A percentile compares a stretch with the other conserved stretches of the same genome.
These are phyloP conservation scores for Auricularia auricula-judae DNA, from an alignment of 768 basidiomycete species.

Conservation along the genomic window DNA sequence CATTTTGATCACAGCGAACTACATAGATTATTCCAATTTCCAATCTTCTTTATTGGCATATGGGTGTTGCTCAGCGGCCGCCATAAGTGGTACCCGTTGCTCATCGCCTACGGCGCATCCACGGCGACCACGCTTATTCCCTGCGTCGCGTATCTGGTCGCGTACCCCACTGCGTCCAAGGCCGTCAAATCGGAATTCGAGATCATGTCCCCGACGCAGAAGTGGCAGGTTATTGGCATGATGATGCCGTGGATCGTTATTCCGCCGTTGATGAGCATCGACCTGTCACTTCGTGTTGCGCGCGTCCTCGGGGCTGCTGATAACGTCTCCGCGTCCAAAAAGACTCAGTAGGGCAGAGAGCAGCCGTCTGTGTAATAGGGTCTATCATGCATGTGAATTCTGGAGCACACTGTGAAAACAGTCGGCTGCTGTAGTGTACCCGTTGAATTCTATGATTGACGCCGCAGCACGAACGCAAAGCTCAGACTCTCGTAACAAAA, in stretches of 20 bases:
- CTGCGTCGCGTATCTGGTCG: neutral
- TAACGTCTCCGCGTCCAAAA: neutral
- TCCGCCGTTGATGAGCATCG: neutral
- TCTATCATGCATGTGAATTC: too few species aligned
- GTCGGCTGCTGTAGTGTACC: too few species aligned
- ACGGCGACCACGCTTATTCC: neutral
- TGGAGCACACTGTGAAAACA: too few species aligned
- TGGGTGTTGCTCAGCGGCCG: neutral
- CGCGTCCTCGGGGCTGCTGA: neutral
- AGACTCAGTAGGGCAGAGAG: neutral
- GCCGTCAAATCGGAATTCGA: neutral
- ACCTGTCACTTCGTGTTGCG: neutral
- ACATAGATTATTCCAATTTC: neutral
- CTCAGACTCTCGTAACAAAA: too few species aligned
- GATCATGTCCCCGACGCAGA: neutral
- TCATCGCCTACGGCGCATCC: neutral
- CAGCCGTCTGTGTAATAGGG: too few species aligned
- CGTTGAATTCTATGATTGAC: too few species aligned
- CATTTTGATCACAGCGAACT: too few species aligned
- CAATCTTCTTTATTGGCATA: neutral
- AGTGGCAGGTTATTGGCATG: neutral
- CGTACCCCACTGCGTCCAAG: neutral
- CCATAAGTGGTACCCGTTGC: neutral
- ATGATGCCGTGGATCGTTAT: neutral
- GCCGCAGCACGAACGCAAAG: too few species aligned